phyloP scores from a whole-genome alignment of 169 alveolate genomes.

The Babesia bovis region DNA sequence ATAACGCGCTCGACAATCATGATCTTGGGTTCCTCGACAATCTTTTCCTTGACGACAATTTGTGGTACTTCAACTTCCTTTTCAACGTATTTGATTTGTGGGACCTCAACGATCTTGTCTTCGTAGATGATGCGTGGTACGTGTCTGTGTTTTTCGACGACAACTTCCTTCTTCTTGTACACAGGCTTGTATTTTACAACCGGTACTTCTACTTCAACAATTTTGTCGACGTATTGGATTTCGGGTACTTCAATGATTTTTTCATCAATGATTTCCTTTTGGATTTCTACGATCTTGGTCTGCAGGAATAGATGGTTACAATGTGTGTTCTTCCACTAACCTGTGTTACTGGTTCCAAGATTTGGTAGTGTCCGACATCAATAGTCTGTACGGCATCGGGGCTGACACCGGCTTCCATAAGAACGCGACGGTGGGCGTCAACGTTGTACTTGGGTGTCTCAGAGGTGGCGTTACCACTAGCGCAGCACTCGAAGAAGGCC shows the following conservation, averaged over 20 bases:
- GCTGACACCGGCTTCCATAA: conserved; percentile 63
- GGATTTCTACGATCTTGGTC: conserved; percentile 78
- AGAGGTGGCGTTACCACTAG: conserved; percentile 23
- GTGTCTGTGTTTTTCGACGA: conserved; percentile 77
- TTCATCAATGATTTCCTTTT: conserved; percentile 76
- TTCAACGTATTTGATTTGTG: conserved; percentile 80
- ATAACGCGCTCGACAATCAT: conserved; percentile 81
- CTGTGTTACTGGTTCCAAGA: conserved; percentile 70
- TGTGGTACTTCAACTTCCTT: conserved; percentile 83
- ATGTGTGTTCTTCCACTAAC: neutral
- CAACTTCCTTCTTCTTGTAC: conserved; percentile 77
- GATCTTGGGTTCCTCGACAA: conserved; percentile 76
- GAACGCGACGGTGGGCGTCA: conserved; percentile 43
- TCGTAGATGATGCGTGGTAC: conserved; percentile 77
- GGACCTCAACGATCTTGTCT: conserved; percentile 83
- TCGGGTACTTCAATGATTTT: conserved; percentile 82
- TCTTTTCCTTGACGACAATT: conserved; percentile 76
- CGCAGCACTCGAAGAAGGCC: conserved; percentile 57
- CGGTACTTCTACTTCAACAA: conserved; percentile 79
- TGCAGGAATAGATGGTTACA: conserved; percentile 24
- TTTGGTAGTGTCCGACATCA: conserved; percentile 67
- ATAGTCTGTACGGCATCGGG: conserved; percentile 33
- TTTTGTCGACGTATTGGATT: conserved; percentile 80
- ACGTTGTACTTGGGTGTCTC: conserved; percentile 14
- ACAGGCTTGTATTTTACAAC: conserved; percentile 77